A percentile compares a stretch with the other conserved stretches of the same genome.
These are phyloP conservation scores for Phlyctochytrium planicorne DNA, from an alignment of 192 early-diverging fungal genomes.

Conservation along the genomic window DNA sequence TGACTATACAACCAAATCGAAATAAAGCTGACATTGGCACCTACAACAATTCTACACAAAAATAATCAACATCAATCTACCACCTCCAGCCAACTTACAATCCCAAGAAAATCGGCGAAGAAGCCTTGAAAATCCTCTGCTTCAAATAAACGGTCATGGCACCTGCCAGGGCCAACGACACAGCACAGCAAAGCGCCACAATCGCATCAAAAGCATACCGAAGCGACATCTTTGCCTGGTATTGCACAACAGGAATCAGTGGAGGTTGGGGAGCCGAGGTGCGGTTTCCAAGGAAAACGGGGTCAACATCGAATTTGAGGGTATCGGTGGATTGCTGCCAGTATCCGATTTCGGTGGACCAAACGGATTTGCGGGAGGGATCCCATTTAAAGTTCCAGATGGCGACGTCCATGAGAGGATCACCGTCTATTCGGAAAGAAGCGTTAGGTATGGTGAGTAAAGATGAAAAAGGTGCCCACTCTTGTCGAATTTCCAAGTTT, in stretches of 20 bases:
- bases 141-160: neutral
- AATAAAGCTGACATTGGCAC: neutral
- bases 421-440: constrained; percentile 1
- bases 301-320: neutral
- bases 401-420: neutral
- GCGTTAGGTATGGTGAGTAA: neutral
- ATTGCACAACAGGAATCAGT: neutral
- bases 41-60: neutral
- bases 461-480: neutral
- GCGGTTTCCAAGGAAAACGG: neutral
- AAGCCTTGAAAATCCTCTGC: neutral
- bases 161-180: neutral
- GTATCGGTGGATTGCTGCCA: neutral
- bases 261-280: neutral
- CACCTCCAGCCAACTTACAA: neutral
- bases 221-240: neutral
- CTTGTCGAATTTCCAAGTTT: neutral
- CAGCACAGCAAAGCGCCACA: neutral
- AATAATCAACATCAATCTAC: neutral
- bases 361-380: neutral
- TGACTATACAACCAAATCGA: neutral
- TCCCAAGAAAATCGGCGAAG: neutral
- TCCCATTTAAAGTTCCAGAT: neutral
- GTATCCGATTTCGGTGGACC: neutral
- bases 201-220: neutral